Conservation (phyloP, 2,329 filamentous ascomycete species). For the Diaporthe destruens region DNA sequence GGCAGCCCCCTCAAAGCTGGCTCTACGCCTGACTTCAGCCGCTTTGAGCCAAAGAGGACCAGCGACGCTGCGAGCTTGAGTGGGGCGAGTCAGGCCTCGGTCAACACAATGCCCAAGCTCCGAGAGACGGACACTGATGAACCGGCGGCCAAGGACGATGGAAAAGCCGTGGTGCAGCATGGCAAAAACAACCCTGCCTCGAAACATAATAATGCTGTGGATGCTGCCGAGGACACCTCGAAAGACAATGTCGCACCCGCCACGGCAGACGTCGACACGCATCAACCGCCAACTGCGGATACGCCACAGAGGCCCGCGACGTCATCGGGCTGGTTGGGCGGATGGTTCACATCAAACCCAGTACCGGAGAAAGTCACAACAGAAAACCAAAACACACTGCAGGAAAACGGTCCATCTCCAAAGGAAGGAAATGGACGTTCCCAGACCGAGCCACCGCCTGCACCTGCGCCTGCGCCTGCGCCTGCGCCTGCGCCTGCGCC, state of each 20-base stretch:
- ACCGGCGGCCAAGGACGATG: constrained; percentile 12
- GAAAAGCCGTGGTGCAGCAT: not conserved
- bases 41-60: constrained; percentile 60
- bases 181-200: not conserved
- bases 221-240: not conserved
- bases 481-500: not conserved
- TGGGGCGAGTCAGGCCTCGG: constrained; percentile 49
- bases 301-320: constrained; percentile 45
- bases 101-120: constrained; percentile 49
- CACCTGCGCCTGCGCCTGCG: not conserved
- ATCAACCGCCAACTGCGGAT: constrained; percentile 30
- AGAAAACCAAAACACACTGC: constrained; percentile 42
- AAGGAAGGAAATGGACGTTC: constrained; percentile 29
- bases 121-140: constrained; percentile 45
- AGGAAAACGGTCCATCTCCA: constrained; percentile 39
- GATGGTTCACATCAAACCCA: constrained; percentile 58
- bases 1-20: constrained; percentile 65
- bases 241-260: not conserved
- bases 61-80: constrained; percentile 50
- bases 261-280: not conserved
- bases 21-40: constrained; percentile 62
- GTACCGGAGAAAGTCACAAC: constrained; percentile 17
- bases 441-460: constrained; percentile 12
- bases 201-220: not conserved
- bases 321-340: constrained; percentile 66